Evolutionary conservation across 2,329 filamentous ascomycete species (phyloP), one percentile per base, ranked within the genome.

Genomic region (Colletotrichum brevisporum): DNA sequence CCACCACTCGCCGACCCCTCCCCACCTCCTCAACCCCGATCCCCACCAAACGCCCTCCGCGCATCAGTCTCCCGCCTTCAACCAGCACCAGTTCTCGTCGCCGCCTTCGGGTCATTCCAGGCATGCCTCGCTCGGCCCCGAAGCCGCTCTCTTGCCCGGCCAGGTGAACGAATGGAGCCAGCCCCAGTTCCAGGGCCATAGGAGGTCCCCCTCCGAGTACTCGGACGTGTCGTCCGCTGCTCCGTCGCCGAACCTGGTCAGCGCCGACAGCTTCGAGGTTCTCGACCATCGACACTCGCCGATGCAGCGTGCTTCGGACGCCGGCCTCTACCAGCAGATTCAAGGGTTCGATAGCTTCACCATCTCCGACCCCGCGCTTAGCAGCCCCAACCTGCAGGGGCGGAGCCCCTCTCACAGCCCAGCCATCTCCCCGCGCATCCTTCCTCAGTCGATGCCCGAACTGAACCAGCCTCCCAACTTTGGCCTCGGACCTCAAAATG

Each of bases 181-280:
- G 64, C 80, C 83, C 15, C 86, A 89, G 69, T 98, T 97, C 76
- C 91, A 93, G 73, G 86, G 89, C n/a, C 95, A 98, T 78, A 89
- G 94, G 74, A 90, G 95, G 75, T 91, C 89, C 45, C 93, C 94
- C 1, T 98, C 95, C n/a, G 95, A 98, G 74, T 94, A 92, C 75
- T 97, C 94, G 3, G 95, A 98, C 73, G 91, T 97, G 6, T 97
- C 91, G 5, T 97, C 94, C 18, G 93, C 91, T 16, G 91, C 93
- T 24, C 92, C 91, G 26, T 98, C 95, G 18, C 95, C 95, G 4
- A 94, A 94, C 76, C 82, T 97, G 66, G 88, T 88, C 31, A 92
- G 92, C 73, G 87, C 92, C 69, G 95, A 98, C 75, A 89, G 84
- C 71, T 97, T 97, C 76, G 94, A 97, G 21, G 81, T 85, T n/a